A percentile compares a stretch with the other conserved stretches of the same genome.
Conservation (phyloP, 2,329 filamentous ascomycete species). For the Fusarium longipes region DNA sequence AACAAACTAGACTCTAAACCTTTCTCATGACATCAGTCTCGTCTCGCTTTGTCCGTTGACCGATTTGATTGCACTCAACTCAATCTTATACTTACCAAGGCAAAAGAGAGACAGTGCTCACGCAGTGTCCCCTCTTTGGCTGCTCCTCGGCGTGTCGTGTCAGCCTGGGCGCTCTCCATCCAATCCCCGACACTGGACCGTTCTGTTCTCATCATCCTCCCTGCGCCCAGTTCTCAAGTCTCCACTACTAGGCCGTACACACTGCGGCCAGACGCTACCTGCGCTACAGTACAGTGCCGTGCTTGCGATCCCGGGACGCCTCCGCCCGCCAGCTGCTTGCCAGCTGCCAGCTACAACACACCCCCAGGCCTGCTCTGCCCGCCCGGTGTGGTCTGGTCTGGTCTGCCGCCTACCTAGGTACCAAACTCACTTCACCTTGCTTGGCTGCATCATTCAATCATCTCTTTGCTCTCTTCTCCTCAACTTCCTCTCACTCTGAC, state of each 20-base stretch:
- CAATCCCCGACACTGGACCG: conserved; percentile 46
- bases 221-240: conserved; percentile 30
- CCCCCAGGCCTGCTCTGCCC: not conserved
- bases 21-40: conserved; percentile 28
- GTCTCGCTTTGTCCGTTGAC: conserved; percentile 25
- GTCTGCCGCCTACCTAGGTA: conserved; percentile 1
- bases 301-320: conserved; percentile 3
- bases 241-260: conserved; percentile 43
- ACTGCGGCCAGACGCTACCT: conserved; percentile 28
- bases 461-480: conserved; percentile 14
- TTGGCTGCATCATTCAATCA: conserved; percentile 45
- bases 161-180: conserved; percentile 48
- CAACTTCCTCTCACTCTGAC: conserved; percentile 20
- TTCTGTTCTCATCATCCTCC: conserved; percentile 42
- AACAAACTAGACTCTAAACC: not conserved
- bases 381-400: not conserved
- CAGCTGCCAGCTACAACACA: conserved; percentile 10
- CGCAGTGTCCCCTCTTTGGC: conserved; percentile 21
- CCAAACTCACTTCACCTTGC: conserved; percentile 27
- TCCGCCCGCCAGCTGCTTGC: conserved; percentile 38
- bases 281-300: conserved; percentile 18
- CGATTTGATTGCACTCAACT: conserved; percentile 16
- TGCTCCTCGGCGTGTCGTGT: conserved; percentile 44
- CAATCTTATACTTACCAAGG: conserved; percentile 23
- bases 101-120: conserved; percentile 28